Conservation (phyloP, 1,284 basidiomycete species). For the Schizophyllum commune region DNA sequence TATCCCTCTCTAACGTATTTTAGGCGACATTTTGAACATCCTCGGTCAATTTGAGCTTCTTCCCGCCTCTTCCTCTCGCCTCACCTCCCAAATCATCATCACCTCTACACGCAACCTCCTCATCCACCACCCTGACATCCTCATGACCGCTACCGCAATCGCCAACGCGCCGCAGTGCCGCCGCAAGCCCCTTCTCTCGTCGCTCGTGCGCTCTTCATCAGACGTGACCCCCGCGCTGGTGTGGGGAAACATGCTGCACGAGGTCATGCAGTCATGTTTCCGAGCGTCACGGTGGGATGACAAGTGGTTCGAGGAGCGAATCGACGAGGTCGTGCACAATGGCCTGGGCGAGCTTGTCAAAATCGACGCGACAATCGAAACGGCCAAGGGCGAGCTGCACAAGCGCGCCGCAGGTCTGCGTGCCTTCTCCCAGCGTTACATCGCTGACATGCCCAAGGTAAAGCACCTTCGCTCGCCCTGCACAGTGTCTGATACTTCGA, state of each 20-base stretch:
- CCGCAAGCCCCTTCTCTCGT: constrained; percentile 73
- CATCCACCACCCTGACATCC: constrained; percentile 84
- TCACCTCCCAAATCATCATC: constrained; percentile 43
- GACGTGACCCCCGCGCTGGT: constrained; percentile 61
- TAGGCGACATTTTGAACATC: constrained; percentile 76
- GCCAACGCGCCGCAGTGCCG: constrained; percentile 76
- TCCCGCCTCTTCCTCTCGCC: constrained; percentile 23
- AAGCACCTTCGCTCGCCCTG: constrained; percentile 3
- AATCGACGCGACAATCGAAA: constrained; percentile 51
- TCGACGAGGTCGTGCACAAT: constrained; percentile 45
- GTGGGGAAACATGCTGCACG: constrained; percentile 88
- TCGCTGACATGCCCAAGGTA: constrained; percentile 55
- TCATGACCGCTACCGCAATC: constrained; percentile 83
- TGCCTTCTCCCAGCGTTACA: constrained; percentile 57
- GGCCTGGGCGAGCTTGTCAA: constrained; percentile 55
- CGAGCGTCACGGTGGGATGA: constrained; percentile 53
- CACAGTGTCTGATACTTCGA: not conserved
- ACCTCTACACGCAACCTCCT: constrained; percentile 54
- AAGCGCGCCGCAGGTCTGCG: constrained; percentile 56
- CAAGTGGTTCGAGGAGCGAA: constrained; percentile 44
- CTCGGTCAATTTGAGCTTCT: constrained; percentile 47
- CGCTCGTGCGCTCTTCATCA: constrained; percentile 47
- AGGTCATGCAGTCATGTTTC: constrained; percentile 79
- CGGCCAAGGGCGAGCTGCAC: constrained; percentile 56
- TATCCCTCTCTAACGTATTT: not conserved